phyloP scores from a whole-genome alignment of 2,329 filamentous ascomycete genomes.

The Sporothrix variecibatus region DNA sequence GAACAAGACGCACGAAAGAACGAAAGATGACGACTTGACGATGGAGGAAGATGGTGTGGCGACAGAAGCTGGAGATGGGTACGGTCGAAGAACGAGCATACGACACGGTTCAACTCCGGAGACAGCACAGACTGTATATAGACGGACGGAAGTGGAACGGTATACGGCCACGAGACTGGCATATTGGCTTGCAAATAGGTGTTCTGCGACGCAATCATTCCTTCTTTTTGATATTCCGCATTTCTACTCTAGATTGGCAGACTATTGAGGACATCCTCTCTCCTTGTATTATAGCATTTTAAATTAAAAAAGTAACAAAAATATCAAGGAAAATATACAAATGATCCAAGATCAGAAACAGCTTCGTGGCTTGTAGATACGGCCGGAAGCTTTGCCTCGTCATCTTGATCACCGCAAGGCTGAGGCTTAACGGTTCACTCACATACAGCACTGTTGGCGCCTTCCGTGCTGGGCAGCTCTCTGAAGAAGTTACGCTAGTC shows the following conservation, averaged over 20 bases:
- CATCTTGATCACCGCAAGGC: neutral
- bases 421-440: neutral
- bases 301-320: neutral
- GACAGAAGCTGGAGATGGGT: neutral
- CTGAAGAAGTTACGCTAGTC: neutral
- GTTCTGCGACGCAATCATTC: neutral
- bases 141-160: neutral
- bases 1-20: slow-evolving; percentile 28
- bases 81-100: too few relatives aligned
- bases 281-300: neutral
- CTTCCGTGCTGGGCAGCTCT: neutral
- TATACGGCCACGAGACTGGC: neutral
- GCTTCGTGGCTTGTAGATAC: neutral
- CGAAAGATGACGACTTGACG: neutral
- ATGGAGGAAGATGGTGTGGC: neutral
- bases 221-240: neutral
- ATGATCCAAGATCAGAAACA: too few relatives aligned
- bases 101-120: too few relatives aligned
- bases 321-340: neutral
- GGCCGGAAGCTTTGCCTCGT: neutral
- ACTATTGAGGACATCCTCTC: neutral
- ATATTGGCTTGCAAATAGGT: neutral
- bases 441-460: neutral
- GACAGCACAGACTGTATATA: slow-evolving; percentile 8
- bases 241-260: slow-evolving; percentile 16